Evolutionary conservation across 2,329 filamentous ascomycete species (phyloP).

Genomic region (Penicillium sclerotiorum): DNA sequence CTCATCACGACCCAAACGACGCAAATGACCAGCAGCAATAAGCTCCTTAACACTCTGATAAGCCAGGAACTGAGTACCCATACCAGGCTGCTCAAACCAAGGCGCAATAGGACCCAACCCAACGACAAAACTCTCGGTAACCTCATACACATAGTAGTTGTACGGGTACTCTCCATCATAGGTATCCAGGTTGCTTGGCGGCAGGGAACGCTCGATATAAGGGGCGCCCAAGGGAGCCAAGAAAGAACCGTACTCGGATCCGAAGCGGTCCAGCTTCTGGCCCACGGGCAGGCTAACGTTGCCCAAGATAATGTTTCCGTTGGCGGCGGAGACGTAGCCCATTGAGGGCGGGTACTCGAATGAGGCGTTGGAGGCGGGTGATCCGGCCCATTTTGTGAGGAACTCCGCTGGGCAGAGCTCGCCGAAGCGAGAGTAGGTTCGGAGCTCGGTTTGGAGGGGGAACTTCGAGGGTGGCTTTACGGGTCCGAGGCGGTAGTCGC

Average conservation of each 20-base stretch:
- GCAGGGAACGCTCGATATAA: constrained; percentile 52
- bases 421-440: constrained; percentile 45
- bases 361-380: neutral
- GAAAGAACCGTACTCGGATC: constrained; percentile 48
- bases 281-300: constrained; percentile 46
- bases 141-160: constrained; percentile 55
- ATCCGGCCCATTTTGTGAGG: constrained; percentile 23
- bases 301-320: constrained; percentile 43
- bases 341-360: constrained; percentile 44
- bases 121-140: constrained; percentile 45
- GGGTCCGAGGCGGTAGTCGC: constrained; percentile 44
- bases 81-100: constrained; percentile 56
- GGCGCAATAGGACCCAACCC: constrained; percentile 50
- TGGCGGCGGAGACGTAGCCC: constrained; percentile 46
- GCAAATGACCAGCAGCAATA: constrained; percentile 37
- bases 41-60: constrained; percentile 34
- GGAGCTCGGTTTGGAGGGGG: constrained; percentile 33
- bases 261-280: constrained; percentile 54
- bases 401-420: constrained; percentile 47
- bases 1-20: constrained; percentile 21
- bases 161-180: constrained; percentile 44
- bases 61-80: constrained; percentile 44
- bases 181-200: constrained; percentile 50
- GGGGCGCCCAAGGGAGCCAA: constrained; percentile 50
- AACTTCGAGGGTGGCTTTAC: constrained; percentile 35